phyloP scores from a whole-genome alignment of 2,329 filamentous ascomycete species.

The Venturia aucupariae region DNA sequence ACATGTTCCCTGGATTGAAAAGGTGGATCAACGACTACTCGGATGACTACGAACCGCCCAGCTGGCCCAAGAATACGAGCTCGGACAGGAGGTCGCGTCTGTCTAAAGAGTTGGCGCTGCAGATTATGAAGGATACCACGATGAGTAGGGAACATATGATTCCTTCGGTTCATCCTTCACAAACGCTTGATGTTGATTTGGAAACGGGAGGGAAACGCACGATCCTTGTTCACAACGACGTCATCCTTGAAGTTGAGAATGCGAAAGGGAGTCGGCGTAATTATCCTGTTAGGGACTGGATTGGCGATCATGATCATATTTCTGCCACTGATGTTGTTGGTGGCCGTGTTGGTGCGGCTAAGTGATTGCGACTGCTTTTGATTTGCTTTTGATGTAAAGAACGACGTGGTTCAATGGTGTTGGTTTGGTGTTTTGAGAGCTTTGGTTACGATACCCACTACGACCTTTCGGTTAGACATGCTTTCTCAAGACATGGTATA shows the following conservation, averaged over 20 bases:
- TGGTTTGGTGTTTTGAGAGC: too few species aligned
- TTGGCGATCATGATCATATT: neutral
- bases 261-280: neutral
- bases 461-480: neutral
- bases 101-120: neutral
- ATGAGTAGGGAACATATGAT: neutral
- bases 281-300: constrained; percentile 1
- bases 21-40: neutral
- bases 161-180: neutral
- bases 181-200: neutral
- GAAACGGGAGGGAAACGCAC: neutral
- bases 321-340: neutral
- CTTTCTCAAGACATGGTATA: neutral
- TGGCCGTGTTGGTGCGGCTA: neutral
- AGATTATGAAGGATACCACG: neutral
- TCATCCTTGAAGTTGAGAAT: neutral
- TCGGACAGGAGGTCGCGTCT: neutral
- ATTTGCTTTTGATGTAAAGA: too few species aligned
- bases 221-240: neutral
- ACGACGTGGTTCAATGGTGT: too few species aligned
- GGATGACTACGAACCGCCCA: neutral
- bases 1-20: neutral
- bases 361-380: neutral
- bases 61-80: neutral
- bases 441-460: neutral